Conservation (phyloP, 1,284 basidiomycete species). For the Inonotus hispidus region DNA sequence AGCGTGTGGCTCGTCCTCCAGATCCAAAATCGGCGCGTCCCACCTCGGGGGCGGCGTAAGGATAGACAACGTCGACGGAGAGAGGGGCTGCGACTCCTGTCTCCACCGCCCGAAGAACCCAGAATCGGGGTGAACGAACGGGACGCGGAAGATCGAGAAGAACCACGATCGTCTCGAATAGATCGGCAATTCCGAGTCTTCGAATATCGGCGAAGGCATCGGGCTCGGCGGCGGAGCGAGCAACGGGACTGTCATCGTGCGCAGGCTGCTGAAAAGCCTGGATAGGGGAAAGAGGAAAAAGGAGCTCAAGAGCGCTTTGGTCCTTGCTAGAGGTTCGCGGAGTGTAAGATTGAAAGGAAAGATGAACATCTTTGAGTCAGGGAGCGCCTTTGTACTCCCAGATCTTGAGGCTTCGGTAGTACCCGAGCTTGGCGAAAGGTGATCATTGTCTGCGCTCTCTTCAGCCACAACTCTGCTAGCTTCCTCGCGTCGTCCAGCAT, state of each 20-base stretch:
- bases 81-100: neutral
- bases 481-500: neutral
- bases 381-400: neutral
- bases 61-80: neutral
- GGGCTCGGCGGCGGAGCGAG: neutral
- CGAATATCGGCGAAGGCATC: constrained; percentile 12
- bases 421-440: neutral
- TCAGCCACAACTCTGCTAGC: neutral
- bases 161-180: neutral
- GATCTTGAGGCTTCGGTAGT: neutral
- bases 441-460: neutral
- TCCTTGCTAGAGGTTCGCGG: neutral
- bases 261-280: neutral
- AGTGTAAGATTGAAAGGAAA: neutral
- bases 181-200: neutral
- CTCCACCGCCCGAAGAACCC: neutral
- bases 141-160: constrained; percentile 6
- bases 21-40: constrained; percentile 7
- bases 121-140: neutral
- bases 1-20: neutral
- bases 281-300: neutral
- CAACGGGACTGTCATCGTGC: neutral
- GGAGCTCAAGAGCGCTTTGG: neutral
- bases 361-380: neutral
- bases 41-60: neutral